Evolutionary conservation across 306 rosid species (phyloP), one percentile per base, ranked within the genome.

Genomic region (Mimosa pudica): DNA sequence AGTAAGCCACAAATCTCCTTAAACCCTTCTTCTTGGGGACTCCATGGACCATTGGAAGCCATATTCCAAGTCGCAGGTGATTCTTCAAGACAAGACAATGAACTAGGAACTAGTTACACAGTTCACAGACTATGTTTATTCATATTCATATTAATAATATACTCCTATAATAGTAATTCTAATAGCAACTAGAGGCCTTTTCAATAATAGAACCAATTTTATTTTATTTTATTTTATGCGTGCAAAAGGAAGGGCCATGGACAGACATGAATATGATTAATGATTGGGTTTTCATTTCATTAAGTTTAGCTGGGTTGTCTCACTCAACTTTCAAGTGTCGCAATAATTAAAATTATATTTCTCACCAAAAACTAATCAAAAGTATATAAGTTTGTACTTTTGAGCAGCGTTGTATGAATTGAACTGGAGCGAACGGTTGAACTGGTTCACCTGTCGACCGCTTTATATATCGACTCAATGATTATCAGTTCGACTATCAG

Each of bases 31-130:
- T 91, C 89, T 66, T 84, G 86, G 17, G 96, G 93, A 41, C 86
- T 92, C 96, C 96, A 91, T 48, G 88, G 61, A 62, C 79, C 81
- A 75, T n/a, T 90, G 77, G 89, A 83, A 81, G 91, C 88, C 95
- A 82, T 84, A 42, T 20, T 48, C n/a, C 73, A 38, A 38, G 35
- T 18, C 7, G 62, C 36, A 2, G 48, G 41, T n/a, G 48, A 58
- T 44, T 44, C 64, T 38, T 38, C 30, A 24, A 24, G 42, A 64
- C 41, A 41, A 60, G 64, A 44, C 9, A 67, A 41, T 45, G 4
- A 67, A 9, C 8, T 44, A n/a, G 6, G 73, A 8, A 3, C 54
- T 10, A 3, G 51, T 35, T 54, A n/a, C 63, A 57, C 5, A n/a
- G 5, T 55, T 57, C 75, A 14, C 61, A 33, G 70, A 69, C 11